Conservation (phyloP, 2,329 filamentous ascomycete species). For the Penicillium sp. region DNA sequence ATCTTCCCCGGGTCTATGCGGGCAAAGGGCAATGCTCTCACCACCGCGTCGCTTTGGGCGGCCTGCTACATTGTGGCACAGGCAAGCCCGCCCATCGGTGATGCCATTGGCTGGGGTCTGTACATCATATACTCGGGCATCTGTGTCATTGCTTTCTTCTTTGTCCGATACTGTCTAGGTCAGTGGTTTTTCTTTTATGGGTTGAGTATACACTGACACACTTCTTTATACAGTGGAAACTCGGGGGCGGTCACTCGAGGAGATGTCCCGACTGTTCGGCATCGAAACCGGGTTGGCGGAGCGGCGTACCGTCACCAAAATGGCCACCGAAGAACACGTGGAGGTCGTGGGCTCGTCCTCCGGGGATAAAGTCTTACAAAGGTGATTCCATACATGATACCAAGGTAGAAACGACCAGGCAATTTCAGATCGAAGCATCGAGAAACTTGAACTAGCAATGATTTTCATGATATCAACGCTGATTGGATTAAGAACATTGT, state of each 20-base stretch:
- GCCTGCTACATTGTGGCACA: slow-evolving; percentile 21
- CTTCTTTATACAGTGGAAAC: slow-evolving; percentile 15
- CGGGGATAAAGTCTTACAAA: not conserved
- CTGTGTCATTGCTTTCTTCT: slow-evolving; percentile 17
- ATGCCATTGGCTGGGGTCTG: slow-evolving; percentile 20
- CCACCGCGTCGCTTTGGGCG: slow-evolving; percentile 16
- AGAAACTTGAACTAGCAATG: not conserved
- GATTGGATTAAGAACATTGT: too few species aligned
- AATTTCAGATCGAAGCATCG: not conserved
- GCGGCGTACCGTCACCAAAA: slow-evolving; percentile 4
- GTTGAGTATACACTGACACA: not conserved
- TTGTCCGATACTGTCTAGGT: slow-evolving; percentile 20
- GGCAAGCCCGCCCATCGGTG: slow-evolving; percentile 13
- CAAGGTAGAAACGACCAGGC: not conserved
- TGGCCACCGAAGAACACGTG: slow-evolving; percentile 1
- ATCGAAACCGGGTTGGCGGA: slow-evolving; percentile 16
- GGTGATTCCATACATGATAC: too few species aligned
- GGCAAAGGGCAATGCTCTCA: slow-evolving; percentile 17
- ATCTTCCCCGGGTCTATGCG: slow-evolving; percentile 20
- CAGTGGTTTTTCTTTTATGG: not conserved
- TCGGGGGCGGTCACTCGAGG: slow-evolving; percentile 14
- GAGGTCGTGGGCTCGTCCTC: not conserved
- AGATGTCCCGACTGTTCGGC: slow-evolving; percentile 20
- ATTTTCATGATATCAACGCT: too few species aligned
- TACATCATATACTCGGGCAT: slow-evolving; percentile 22